Base-by-base conservation (phyloP, 2,329 filamentous ascomycete genomes). In the Emmonsia crescens region DNA sequence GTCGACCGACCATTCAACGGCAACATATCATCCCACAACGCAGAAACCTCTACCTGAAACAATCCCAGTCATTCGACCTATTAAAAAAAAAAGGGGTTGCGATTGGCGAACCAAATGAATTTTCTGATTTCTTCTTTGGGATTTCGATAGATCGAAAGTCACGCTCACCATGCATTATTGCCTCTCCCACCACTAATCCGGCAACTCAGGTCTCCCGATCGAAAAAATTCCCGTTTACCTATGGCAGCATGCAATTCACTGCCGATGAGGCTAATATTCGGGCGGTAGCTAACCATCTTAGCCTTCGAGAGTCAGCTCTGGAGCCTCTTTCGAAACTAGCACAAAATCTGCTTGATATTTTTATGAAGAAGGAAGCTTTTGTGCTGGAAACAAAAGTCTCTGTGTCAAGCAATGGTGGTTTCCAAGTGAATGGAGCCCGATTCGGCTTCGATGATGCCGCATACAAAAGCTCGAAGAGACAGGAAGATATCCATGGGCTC, bases 401-500 rank as follows among this genome's bases (percentile, higher is more conserved):
- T 1, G 68, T 82, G 24, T 63, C 71, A 1, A 60, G 69, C 14
- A 71, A 75, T 12, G 76, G 78, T 21, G 69, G 70, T 1, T 67
- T 88, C 0, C 76, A 82, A 59, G 74, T 86, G 19, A 78, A 79
- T 38, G 76, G 75, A 46, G 81, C 85, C 0, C 77, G 79, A 56
- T 83, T 89, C 67, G 82, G 83, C 63, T 88, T 89, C 75, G 87
- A 89, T 73, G 86, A 89, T 74, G 85, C 87, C 1, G 85, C 86
- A 0, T 85, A 83, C 73, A 80, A 81, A 61, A 87, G 82, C 68
- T 78, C 79, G 1, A 79, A 79, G n/a, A 81, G 87, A 1, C 85
- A 89, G 63, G 72, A 76, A 48, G 82, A 83, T 55, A 76, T 89
- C 33, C 85, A 88, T 67, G 72, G 73, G 6, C 74, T 87, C 14